Percentiles rank a stretch among this genome's conserved stretches.
Conservation (phyloP, 2,329 filamentous ascomycete genomes). For the Albifimbria verrucaria region DNA sequence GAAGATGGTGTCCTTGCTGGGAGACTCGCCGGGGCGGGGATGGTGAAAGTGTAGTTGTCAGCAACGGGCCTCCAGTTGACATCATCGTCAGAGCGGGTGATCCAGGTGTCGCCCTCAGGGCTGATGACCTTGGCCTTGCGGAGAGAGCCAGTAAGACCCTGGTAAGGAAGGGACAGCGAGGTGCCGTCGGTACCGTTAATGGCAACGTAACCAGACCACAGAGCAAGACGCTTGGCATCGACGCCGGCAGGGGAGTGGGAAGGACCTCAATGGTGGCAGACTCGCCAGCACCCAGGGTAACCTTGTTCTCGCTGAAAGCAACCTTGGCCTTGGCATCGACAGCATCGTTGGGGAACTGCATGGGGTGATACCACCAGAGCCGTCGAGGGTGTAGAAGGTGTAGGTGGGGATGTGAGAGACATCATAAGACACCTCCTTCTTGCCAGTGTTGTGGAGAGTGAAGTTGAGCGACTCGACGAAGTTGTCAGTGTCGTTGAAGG, state of each 20-base stretch:
- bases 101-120: constrained; percentile 18
- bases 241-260: constrained; percentile 37
- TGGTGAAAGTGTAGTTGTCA: constrained; percentile 35
- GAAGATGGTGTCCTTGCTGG: constrained; percentile 25
- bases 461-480: constrained; percentile 48
- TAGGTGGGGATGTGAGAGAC: constrained; percentile 48
- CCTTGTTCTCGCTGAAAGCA: constrained; percentile 35
- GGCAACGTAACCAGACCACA: constrained; percentile 40
- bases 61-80: constrained; percentile 17
- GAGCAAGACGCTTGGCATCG: constrained; percentile 31
- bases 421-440: constrained; percentile 45
- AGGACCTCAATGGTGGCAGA: constrained; percentile 45
- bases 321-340: constrained; percentile 30
- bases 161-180: constrained; percentile 36
- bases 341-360: constrained; percentile 43
- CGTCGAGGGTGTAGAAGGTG: constrained; percentile 48
- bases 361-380: constrained; percentile 27
- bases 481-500: constrained; percentile 63
- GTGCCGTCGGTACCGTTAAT: constrained; percentile 37
- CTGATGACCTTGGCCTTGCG: constrained; percentile 23
- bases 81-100: constrained; percentile 29
- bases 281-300: constrained; percentile 40
- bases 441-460: constrained; percentile 52
- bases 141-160: constrained; percentile 34
- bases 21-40: constrained; percentile 35